Evolutionary conservation across 1,284 basidiomycete genomes (phyloP), one percentile per base, ranked within the genome.

Genomic region (Ustilago trichophora): DNA sequence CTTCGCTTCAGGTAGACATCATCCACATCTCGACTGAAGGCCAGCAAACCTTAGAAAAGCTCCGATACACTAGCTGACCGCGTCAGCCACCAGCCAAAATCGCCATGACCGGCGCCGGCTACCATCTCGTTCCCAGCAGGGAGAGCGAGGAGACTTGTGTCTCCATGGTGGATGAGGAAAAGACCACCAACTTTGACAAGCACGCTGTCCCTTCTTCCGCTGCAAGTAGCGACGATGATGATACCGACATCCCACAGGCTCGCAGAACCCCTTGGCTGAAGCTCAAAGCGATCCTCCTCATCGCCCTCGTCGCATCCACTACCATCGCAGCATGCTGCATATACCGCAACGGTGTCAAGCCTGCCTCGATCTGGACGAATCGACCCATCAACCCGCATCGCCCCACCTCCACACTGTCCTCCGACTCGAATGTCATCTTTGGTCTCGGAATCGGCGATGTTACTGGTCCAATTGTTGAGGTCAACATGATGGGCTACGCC

Each of bases 401-500:
- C 12, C 40, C 48, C n/a, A 24, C 21, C 15, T 21, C 31, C 18
- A 37, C 22, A 9, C 16, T 43, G 18, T 27, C 31, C 18, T 19
- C 40, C 18, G 35, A 57, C 15, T 29, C 42, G 2, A 27, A 21
- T 29, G 11, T 72, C 42, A 38, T 62, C 31, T 75, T 75, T 11
- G 73, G 73, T 9, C 41, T 72, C 21, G 89, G 90, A 13, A 87
- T 88, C 69, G 90, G 86, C 22, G 90, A 92, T 73, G 86, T 91
- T 63, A 91, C 90, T 46, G 90, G 91, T 85, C 76, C 76, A 15
- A 62, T 77, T 27, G 75, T 77, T 18, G 64, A 77, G 49, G 88
- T 89, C 15, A 59, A 49, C 43, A 52, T 35, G 56, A 74, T 90
- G 89, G 90, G 90, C 6, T 92, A 91, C 77, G 90, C 90, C 1